Evolutionary conservation across 257 asterid genomes (phyloP).

Genomic region (Eucommia ulmoides): DNA sequence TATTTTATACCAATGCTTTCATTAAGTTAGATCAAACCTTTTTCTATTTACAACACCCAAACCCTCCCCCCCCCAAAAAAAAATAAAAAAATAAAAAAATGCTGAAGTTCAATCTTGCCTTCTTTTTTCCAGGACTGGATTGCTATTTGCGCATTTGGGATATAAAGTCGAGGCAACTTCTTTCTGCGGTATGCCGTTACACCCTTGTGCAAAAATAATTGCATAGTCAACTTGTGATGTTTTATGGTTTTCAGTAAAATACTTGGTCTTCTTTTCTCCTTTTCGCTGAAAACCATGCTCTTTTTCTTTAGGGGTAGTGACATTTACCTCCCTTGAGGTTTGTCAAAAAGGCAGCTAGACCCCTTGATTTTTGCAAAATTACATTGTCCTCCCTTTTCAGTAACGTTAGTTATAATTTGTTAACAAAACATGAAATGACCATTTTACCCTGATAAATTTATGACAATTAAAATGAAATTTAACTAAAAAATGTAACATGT

Average conservation of each 20-base stretch:
- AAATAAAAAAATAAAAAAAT: no score
- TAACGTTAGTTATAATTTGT: no score
- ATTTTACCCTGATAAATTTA: no score
- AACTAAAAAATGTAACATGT: no score
- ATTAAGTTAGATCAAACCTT: no score
- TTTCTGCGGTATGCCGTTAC: conserved; percentile 61
- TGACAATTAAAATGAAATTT: no score
- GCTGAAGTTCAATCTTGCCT: background rate
- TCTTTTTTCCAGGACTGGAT: conserved; percentile 59
- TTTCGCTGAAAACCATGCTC: background rate
- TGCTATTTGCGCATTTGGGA: conserved; percentile 94
- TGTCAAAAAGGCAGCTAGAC: background rate
- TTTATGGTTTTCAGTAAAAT: no score
- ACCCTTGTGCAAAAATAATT: background rate
- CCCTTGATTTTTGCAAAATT: background rate
- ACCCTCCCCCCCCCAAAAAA: no score
- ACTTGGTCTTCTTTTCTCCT: no score
- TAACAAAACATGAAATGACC: no score
- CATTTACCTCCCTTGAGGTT: background rate
- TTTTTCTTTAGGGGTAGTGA: background rate
- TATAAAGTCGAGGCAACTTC: conserved; percentile 64
- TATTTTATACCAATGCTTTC: background rate
- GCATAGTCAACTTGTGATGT: no score
- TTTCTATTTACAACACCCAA: no score
- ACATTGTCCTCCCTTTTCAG: background rate